These are phyloP conservation scores for Chloris gayana DNA, from an alignment of 176 grass and related monocot genomes.

Conservation along the genomic window DNA sequence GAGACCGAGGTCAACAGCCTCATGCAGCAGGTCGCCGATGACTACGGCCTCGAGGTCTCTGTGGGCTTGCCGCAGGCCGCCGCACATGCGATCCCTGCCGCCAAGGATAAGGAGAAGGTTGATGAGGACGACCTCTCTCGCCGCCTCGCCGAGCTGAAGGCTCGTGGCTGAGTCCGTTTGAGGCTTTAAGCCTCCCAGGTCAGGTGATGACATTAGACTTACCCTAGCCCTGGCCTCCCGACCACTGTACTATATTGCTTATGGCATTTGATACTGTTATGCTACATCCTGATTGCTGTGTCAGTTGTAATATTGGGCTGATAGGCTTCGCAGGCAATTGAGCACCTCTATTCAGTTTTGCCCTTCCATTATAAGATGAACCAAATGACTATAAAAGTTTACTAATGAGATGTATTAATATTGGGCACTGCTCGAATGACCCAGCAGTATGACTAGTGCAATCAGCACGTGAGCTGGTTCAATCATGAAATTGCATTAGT, in stretches of 20 bases:
- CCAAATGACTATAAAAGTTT: background rate
- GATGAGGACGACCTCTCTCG: constrained; percentile 92
- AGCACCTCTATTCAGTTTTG: background rate
- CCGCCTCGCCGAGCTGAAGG: constrained; percentile 81
- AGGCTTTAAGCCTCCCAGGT: background rate
- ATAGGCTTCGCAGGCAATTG: background rate
- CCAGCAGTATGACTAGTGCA: too few species aligned
- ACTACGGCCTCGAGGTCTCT: constrained; percentile 93
- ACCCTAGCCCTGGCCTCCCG: background rate
- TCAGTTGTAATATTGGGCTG: background rate
- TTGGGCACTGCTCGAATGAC: background rate
- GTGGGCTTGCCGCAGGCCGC: constrained; percentile 82
- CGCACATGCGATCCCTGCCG: constrained; percentile 67
- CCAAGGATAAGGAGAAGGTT: constrained; percentile 91
- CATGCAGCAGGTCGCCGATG: constrained; percentile 97
- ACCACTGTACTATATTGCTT: background rate
- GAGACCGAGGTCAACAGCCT: constrained; percentile 98
- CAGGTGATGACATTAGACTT: constrained; percentile 26
- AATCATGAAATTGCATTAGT: too few species aligned
- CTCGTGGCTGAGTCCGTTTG: constrained; percentile 50
- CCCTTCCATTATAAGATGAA: background rate
- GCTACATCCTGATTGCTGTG: background rate
- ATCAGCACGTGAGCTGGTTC: too few species aligned
- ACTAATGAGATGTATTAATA: background rate
- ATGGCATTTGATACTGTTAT: background rate